Evolutionary conservation across 768 basidiomycete species (phyloP), one percentile per base, ranked within the genome.

Genomic region (Neoboletus magnificus): DNA sequence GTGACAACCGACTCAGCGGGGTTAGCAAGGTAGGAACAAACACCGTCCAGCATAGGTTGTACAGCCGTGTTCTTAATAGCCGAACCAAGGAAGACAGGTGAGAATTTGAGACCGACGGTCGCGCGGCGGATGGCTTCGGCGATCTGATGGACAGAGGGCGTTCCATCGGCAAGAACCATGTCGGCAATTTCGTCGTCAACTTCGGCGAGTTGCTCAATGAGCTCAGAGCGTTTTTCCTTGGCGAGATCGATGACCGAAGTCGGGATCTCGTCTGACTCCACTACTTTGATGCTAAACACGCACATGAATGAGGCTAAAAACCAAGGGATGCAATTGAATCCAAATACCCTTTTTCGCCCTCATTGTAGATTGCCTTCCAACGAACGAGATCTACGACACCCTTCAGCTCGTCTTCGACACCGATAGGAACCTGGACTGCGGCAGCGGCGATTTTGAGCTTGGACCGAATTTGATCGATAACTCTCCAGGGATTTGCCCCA

Each of bases 21-120:
- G 50, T 87, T 89, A 15, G 96, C 93, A 11, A 99, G 82, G 74
- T 98, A 99, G n/a, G 87, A 79, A 67, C 94, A 96, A 20, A 98
- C 89, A 56, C 95, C 96, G 63, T 99, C 95, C 20, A 99, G 79
- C 52, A 98, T 79, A 18, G 93, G 86, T 67, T 99, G 97, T 7
- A 99, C 89, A 37, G 84, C 93, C 9, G 93, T 95, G 72, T 99
- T 99, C 78, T 97, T 98, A 66, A 98, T 88, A 0, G 97, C 97
- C 7, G 94, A 96, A 39, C 97, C 97, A 56, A 98, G 77, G 76
- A 98, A 97, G 50, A 99, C 97, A 1, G 97, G 97, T 0, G 93
- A 90, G 75, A 99, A 98, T 60, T 89, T 93, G 66, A 93, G 85
- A 12, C 79, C 74, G 63, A 93, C 81, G 1, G 97, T 98, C 4